These are phyloP conservation scores for Peniophora sp. DNA, from an alignment of 1,284 basidiomycete genomes.

Conservation along the genomic window DNA sequence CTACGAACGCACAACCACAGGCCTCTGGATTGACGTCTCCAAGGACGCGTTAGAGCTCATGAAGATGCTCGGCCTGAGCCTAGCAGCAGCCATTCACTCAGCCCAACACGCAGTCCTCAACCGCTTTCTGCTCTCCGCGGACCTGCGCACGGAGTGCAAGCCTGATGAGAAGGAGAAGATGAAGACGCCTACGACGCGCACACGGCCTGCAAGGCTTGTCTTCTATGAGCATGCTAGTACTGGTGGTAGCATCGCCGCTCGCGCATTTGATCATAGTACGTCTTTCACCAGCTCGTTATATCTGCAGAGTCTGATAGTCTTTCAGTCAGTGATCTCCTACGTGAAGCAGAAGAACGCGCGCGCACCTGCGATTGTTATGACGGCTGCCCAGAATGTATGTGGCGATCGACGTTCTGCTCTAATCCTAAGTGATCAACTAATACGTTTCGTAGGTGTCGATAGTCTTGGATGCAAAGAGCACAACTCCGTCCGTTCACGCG, in stretches of 20 bases:
- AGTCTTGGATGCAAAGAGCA: conserved; percentile 56
- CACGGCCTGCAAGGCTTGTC: conserved; percentile 72
- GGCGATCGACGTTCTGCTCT: too few relatives aligned
- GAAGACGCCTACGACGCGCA: conserved; percentile 47
- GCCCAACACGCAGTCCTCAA: conserved; percentile 83
- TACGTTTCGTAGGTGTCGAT: conserved; percentile 46
- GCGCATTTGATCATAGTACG: conserved; percentile 79
- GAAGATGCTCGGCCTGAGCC: conserved; percentile 48
- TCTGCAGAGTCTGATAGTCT: background rate
- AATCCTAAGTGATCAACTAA: too few relatives aligned
- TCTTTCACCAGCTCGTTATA: background rate
- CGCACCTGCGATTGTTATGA: conserved; percentile 61
- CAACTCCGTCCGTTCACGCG: conserved; percentile 62
- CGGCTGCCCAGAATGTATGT: conserved; percentile 71
- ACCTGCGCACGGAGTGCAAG: conserved; percentile 86
- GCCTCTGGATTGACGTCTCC: conserved; percentile 85
- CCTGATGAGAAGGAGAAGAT: conserved; percentile 73
- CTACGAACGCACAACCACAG: conserved; percentile 70
- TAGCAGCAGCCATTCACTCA: conserved; percentile 77
- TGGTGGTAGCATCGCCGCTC: conserved; percentile 66
- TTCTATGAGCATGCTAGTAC: conserved; percentile 76
- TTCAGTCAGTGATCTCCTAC: conserved; percentile 53
- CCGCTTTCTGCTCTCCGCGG: conserved; percentile 62
- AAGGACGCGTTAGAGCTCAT: conserved; percentile 44
- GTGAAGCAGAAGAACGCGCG: conserved; percentile 57